These are phyloP conservation scores for Nyctanthes arbortristis DNA, from an alignment of 257 asterid species.

Conservation along the genomic window DNA sequence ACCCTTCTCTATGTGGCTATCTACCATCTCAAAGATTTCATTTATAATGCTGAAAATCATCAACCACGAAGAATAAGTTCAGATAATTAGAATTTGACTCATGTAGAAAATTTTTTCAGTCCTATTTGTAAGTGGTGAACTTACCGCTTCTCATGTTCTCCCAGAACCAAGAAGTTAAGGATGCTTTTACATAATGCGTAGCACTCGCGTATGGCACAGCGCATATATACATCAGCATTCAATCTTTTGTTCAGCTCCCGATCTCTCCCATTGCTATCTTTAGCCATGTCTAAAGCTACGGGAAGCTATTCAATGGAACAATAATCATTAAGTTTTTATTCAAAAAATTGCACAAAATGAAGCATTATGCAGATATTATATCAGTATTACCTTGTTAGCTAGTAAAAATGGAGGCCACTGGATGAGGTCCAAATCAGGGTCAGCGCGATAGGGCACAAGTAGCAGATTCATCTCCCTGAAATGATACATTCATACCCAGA, in stretches of 20 bases:
- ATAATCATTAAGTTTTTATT: not conserved
- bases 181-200: conserved; percentile 86
- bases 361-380: conserved; percentile 24
- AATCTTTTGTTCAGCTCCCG: conserved; percentile 89
- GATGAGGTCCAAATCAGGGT: conserved; percentile 82
- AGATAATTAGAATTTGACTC: conserved; percentile 11
- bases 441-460: conserved; percentile 94
- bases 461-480: conserved; percentile 86
- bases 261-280: conserved; percentile 85
- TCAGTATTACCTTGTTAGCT: conserved; percentile 99
- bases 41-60: conserved; percentile 58
- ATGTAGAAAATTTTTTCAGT: conserved; percentile 1
- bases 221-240: conserved; percentile 70
- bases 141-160: conserved; percentile 79
- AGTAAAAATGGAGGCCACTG: conserved; percentile 99
- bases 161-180: conserved; percentile 68
- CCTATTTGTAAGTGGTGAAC: conserved; percentile 28
- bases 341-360: conserved; percentile 15
- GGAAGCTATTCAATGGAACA: conserved; percentile 66
- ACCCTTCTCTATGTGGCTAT: conserved; percentile 60
- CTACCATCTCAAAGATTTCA: conserved; percentile 76
- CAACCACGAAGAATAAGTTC: conserved; percentile 17
- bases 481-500: not conserved
- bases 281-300: conserved; percentile 96
- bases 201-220: conserved; percentile 91